phyloP scores from a whole-genome alignment of 2,329 filamentous ascomycete species.

The Xylaria polymorpha region DNA sequence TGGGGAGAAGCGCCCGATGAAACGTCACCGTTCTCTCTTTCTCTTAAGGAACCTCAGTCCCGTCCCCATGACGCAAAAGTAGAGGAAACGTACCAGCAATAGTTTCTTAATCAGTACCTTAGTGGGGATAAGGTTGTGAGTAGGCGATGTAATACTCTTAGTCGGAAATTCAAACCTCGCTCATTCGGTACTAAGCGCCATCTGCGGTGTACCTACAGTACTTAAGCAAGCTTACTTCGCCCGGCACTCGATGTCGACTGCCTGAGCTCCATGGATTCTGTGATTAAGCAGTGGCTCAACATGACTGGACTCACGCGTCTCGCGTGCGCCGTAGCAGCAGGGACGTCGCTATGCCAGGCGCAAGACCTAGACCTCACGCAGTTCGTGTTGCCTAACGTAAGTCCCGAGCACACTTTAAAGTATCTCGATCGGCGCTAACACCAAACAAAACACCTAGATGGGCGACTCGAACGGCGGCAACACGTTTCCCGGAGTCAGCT shows the following conservation, averaged over 20 bases:
- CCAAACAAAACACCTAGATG: slow-evolving; percentile 51
- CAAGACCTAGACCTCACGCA: slow-evolving; percentile 34
- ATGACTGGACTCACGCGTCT: slow-evolving; percentile 19
- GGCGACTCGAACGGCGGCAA: slow-evolving; percentile 60
- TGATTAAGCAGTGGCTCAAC: not conserved
- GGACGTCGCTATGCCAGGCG: slow-evolving; percentile 19
- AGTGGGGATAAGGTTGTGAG: not conserved
- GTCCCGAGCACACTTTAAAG: not conserved
- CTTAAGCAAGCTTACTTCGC: not conserved
- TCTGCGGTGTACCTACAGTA: not conserved
- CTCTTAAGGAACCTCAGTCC: not conserved
- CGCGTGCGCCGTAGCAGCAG: not conserved
- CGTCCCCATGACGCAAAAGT: slow-evolving; percentile 1
- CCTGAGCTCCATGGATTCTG: not conserved
- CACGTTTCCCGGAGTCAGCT: slow-evolving; percentile 62
- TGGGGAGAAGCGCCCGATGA: slow-evolving; percentile 21
- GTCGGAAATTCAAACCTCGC: slow-evolving; percentile 3
- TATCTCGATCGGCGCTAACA: not conserved
- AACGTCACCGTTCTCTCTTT: slow-evolving; percentile 25
- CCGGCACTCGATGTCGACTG: not conserved
- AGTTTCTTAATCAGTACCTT: not conserved
- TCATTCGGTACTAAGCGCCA: slow-evolving; percentile 15
- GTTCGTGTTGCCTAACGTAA: slow-evolving; percentile 35
- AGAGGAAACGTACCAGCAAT: not conserved
- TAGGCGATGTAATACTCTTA: slow-evolving; percentile 1